Evolutionary conservation across 306 rosid genomes (phyloP).

Genomic region (Corylus avellana): DNA sequence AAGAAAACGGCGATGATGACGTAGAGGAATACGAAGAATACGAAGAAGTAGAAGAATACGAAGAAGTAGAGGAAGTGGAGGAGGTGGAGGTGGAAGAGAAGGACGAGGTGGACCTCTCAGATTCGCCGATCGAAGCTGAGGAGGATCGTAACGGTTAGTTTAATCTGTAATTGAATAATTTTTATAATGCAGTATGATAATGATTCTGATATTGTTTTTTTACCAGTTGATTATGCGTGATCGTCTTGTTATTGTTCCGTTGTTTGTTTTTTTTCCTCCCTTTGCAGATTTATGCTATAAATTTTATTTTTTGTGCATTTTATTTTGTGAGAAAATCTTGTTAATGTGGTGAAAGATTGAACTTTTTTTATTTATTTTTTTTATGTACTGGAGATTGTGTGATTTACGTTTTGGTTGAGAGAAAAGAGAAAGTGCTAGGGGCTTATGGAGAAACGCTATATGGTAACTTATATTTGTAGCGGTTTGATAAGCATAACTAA

Average conservation of each 20-base stretch:
- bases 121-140: constrained; percentile 27
- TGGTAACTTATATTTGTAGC: background rate
- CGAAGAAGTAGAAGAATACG: background rate
- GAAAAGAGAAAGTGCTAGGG: background rate
- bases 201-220: background rate
- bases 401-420: background rate
- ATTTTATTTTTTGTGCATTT: background rate
- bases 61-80: background rate
- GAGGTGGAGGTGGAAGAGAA: constrained; percentile 24
- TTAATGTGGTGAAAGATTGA: background rate
- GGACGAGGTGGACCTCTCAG: constrained; percentile 23
- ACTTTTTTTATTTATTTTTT: background rate
- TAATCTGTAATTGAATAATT: background rate
- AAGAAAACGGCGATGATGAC: constrained; percentile 10
- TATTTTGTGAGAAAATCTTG: background rate
- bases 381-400: background rate
- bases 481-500: background rate
- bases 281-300: background rate
- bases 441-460: background rate
- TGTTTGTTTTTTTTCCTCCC: background rate
- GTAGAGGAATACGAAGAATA: constrained; percentile 5
- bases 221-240: constrained; percentile 3
- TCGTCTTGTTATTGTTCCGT: background rate
- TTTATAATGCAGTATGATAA: background rate
- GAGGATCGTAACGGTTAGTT: constrained; percentile 35